Base-by-base conservation (phyloP, 768 basidiomycete species). In the Austroboletus festivus region DNA sequence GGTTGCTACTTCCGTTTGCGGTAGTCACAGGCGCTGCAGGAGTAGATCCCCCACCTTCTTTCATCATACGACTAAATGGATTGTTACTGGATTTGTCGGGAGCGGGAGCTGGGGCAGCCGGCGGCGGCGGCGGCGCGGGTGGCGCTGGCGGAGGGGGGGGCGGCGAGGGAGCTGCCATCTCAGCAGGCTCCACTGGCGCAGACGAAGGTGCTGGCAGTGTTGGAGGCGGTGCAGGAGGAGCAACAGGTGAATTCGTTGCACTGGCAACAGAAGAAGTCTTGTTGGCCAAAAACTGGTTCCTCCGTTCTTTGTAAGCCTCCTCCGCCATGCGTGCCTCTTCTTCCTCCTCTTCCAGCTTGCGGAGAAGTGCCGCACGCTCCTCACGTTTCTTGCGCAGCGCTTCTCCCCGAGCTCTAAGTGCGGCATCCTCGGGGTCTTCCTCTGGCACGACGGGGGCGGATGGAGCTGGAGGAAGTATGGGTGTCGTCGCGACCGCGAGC, bases 361-460 rank as follows among this genome's bases (percentile, higher is more conserved):
- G 81, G 18, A 93, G 68, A 42, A 85, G 73, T 39, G 77, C 86
- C 16, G 75, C 76, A 1, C 89, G 79, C n/a, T 78, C 90, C 56
- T 86, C 86, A 3, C 81, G 79, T 52, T 83, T 83, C 63, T 85
- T 86, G 42, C 75, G 74, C n/a, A 93, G 59, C 3, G 77, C 79
- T 50, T 79, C 86, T 63, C 93, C 87, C 12, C 86, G 79, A 12
- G 75, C 80, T 46, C 76, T 77, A 10, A 96, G 62, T 15, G 71
- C 75, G 38, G 77, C 81, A 52, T 96, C 94, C 63, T 93, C 91
- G 0, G 82, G 82, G 55, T 95, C 92, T 38, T 84, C 75, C 48
- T 76, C 70, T 3, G 77, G 78, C 19, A 49, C 71, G 5, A 63
- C 61, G 8, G 72, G 67, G 0, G 59, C 54, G 28, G 28, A 12